These are phyloP conservation scores for Quercus berberidifolia DNA, from an alignment of 306 rosid species.

Conservation along the genomic window DNA sequence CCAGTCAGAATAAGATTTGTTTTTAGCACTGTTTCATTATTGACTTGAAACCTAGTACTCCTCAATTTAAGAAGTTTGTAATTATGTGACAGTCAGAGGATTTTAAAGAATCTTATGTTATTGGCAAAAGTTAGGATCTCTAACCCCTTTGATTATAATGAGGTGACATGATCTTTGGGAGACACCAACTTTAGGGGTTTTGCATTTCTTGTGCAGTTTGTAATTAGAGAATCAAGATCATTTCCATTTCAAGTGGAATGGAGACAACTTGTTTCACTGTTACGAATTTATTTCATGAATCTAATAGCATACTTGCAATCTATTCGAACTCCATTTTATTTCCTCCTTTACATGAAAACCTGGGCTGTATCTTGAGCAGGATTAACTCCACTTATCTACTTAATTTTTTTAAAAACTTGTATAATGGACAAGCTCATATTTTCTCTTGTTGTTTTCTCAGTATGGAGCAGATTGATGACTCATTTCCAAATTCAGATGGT, in stretches of 20 bases:
- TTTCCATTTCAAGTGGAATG: no score
- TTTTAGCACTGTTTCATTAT: no score
- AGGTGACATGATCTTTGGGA: neutral
- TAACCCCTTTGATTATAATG: neutral
- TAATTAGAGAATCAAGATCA: neutral
- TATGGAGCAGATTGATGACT: constrained; percentile 43
- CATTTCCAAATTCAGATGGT: constrained; percentile 27
- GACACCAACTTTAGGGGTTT: neutral
- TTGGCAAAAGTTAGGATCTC: neutral
- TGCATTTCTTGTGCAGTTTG: neutral
- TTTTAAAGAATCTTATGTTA: neutral
- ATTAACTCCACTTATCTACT: neutral
- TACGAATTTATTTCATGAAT: no score
- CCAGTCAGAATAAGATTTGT: no score
- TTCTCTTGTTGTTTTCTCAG: constrained; percentile 34
- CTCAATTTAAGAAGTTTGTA: no score
- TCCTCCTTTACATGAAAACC: neutral
- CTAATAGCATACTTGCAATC: neutral
- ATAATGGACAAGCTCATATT: neutral
- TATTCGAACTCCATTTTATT: neutral
- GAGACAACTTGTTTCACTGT: no score
- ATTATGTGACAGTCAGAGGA: neutral
- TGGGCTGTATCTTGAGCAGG: constrained; percentile 6
- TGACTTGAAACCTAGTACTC: no score
- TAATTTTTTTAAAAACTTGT: neutral